Evolutionary conservation across 2,329 filamentous ascomycete species (phyloP), one percentile per base, ranked within the genome.

Genomic region (Fusarium burgessii): DNA sequence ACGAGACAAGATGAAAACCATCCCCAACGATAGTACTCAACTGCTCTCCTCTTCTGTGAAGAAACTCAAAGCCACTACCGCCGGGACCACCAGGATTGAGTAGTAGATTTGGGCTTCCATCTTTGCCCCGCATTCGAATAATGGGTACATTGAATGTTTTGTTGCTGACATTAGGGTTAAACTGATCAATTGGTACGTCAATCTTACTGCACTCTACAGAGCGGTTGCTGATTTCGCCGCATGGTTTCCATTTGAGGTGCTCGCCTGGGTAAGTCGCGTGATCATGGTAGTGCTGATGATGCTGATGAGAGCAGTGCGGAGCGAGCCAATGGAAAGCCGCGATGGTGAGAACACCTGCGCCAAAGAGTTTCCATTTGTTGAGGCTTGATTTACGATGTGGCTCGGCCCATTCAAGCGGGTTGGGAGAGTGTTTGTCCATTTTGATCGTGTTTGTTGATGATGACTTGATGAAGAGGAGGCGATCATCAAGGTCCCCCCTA

Each of bases 31-130:
- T 72, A 10, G 69, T 71, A 56, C 74, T 81, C 7, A 86, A 70
- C 17, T 76, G 70, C 12, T 78, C 77, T 15, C 83, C 84, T 8
- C 69, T 62, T 13, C 78, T 72, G 41, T 80, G 75, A 2, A 86
- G 45, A 40, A 82, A 80, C 4, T 77, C 71, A 15, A 82, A 69
- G 5, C 84, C 84, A 43, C 82, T 82, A 12, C 75, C 84, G 10
- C 84, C 85, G 1, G 85, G 85, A 0, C 85, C 85, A 43, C 84
- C 85, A 0, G 84, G 83, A 65, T 86, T 86, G 17, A 85, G 73
- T 1, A 87, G 71, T 20, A 87, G 72, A 51, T 83, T 84, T 47
- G 79, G 77, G 15, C 80, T 83, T 14, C 82, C 81, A n/a, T 83
- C 80, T 35, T 77, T 77, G 23, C 81, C 82, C 25, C 84, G 80